Base-by-base conservation (phyloP, 495 filamentous ascomycete genomes). In the Endocarpon pusillum region DNA sequence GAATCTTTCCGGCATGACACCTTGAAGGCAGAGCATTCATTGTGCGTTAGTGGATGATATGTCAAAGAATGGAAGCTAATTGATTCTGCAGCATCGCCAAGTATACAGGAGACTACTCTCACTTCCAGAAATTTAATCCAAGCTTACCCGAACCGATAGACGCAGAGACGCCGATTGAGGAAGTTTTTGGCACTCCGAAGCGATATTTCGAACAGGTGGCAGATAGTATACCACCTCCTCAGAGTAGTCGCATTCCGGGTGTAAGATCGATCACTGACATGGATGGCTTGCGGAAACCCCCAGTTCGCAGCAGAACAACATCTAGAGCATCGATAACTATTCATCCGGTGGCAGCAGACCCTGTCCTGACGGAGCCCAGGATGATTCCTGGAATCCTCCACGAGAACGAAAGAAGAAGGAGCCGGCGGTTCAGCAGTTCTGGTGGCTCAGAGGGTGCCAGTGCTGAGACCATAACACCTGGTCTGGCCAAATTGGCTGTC, bases 1-100 rank as follows among this genome's bases (percentile, higher is more conserved):
- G 81, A 89, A 53, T 78, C 75, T 32, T 97, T 85, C 47, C 67
- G 91, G 22, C 69, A 94, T 41, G 71, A 87, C 39, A 94, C 86
- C 1, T 58, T 85, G 45, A 48, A 73, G 25, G 74, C 83, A 47
- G 87, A 96, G 57, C 57, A 81, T 35, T 64, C 70, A 36, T 79
- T 94, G 89, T 91, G 51, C 58, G 74, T 55, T n/a, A n/a, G n/a
- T n/a, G n/a, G n/a, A n/a, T n/a, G n/a, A n/a, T n/a, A n/a, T n/a
- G n/a, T n/a, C n/a, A n/a, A n/a, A n/a, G n/a, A n/a, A n/a, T n/a
- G n/a, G n/a, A n/a, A n/a, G n/a, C n/a, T n/a, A n/a, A n/a, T n/a
- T n/a, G n/a, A n/a, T 37, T 31, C 1, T 25, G 46, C 18, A 30
- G 3, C 15, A 6, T 34, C 19, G 4, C 21, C 24, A 17, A 7